Conservation (phyloP, 768 basidiomycete species). For the Ramaria rubella region DNA sequence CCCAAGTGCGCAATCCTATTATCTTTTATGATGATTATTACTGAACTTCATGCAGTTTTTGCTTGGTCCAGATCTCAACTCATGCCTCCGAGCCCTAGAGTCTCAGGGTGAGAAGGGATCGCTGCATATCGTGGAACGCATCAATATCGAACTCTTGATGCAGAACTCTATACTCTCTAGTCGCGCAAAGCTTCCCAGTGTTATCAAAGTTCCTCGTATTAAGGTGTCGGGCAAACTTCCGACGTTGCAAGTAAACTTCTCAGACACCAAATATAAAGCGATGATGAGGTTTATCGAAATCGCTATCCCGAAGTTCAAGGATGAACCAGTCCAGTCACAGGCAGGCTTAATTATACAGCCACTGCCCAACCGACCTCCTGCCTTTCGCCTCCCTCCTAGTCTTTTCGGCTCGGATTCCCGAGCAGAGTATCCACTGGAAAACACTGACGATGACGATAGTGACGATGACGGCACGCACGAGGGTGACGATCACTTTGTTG, state of each 20-base stretch:
- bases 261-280: slow-evolving; percentile 84
- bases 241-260: slow-evolving; percentile 80
- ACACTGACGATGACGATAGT: slow-evolving; percentile 40
- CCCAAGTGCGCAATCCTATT: slow-evolving; percentile 58
- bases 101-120: slow-evolving; percentile 43
- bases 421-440: slow-evolving; percentile 65
- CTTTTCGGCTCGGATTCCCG: slow-evolving; percentile 45
- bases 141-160: slow-evolving; percentile 81
- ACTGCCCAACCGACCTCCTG: not conserved
- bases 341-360: slow-evolving; percentile 37
- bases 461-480: slow-evolving; percentile 32
- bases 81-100: slow-evolving; percentile 74
- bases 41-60: slow-evolving; percentile 55
- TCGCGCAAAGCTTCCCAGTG: slow-evolving; percentile 21
- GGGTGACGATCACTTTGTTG: slow-evolving; percentile 59
- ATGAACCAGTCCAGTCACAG: slow-evolving; percentile 31
- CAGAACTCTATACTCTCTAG: slow-evolving; percentile 90
- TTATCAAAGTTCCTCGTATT: slow-evolving; percentile 75
- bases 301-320: slow-evolving; percentile 74
- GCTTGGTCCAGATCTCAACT: slow-evolving; percentile 74
- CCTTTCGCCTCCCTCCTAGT: slow-evolving; percentile 31
- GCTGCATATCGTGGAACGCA: slow-evolving; percentile 86
- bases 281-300: slow-evolving; percentile 91
- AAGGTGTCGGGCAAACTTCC: slow-evolving; percentile 88
- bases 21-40: not conserved